Conservation (phyloP, 352 stramenopile genomes). For the Pythium diclinum region DNA sequence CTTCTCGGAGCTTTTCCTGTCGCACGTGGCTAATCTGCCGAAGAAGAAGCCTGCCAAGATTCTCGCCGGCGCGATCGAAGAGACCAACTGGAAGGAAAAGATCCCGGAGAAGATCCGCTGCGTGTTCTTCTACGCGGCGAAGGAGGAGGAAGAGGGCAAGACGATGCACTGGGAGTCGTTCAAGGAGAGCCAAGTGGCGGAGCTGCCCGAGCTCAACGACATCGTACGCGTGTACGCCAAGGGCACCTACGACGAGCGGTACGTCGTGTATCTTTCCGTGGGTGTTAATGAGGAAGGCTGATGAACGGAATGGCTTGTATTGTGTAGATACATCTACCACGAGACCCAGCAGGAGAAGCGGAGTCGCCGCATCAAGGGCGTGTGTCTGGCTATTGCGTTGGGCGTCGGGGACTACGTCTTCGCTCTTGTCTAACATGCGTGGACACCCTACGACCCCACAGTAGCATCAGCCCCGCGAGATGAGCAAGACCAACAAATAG, state of each 20-base stretch:
- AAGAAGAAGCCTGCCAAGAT: constrained; percentile 57
- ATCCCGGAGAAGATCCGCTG: constrained; percentile 73
- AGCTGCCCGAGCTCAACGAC: constrained; percentile 60
- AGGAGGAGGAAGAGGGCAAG: constrained; percentile 53
- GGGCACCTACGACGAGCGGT: constrained; percentile 41
- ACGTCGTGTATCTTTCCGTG: not conserved
- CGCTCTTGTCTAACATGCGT: constrained; percentile 12
- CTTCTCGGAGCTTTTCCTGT: constrained; percentile 56
- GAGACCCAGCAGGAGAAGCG: constrained; percentile 52
- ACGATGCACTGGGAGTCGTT: constrained; percentile 59
- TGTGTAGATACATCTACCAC: constrained; percentile 46
- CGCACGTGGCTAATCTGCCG: constrained; percentile 39
- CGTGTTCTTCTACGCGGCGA: constrained; percentile 68
- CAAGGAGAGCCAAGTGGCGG: constrained; percentile 50
- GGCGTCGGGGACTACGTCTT: constrained; percentile 55
- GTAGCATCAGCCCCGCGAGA: not conserved
- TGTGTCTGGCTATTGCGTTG: constrained; percentile 45
- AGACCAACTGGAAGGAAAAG: constrained; percentile 70
- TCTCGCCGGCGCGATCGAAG: constrained; percentile 43
- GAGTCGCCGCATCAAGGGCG: constrained; percentile 51
- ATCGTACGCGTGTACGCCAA: constrained; percentile 65
- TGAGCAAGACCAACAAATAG: not conserved
- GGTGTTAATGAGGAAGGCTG: not conserved
- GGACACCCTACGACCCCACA: not conserved
- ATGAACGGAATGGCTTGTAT: not conserved